Evolutionary conservation across 2,329 filamentous ascomycete species (phyloP).

Genomic region (Aureobasidium pullulans): DNA sequence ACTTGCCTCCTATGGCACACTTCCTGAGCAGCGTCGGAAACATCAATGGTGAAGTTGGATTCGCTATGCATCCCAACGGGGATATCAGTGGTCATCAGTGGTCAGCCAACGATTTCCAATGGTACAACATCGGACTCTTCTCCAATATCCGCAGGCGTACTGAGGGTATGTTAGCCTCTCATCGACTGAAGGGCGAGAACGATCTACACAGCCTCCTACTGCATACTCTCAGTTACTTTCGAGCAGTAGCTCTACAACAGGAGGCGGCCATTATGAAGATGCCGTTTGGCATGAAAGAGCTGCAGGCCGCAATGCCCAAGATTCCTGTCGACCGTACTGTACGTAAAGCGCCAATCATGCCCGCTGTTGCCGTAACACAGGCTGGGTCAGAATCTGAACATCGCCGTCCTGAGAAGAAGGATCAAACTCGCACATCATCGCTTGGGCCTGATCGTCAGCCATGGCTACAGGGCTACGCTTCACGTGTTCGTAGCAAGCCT

Average conservation of each 20-base stretch:
- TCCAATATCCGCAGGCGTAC: conserved; percentile 34
- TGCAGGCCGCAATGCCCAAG: conserved; percentile 22
- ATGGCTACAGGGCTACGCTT: neutral
- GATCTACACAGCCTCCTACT: conserved; percentile 26
- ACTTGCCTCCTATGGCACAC: conserved; percentile 34
- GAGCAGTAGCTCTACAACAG: conserved; percentile 34
- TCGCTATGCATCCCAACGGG: conserved; percentile 41
- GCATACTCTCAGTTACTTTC: conserved; percentile 36
- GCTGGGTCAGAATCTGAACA: neutral
- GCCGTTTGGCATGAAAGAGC: conserved; percentile 25
- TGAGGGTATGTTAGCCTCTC: conserved; percentile 37
- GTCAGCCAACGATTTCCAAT: conserved; percentile 32
- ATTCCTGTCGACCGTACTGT: neutral
- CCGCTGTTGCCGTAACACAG: neutral
- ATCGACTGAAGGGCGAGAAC: conserved; percentile 32
- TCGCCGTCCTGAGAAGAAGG: neutral
- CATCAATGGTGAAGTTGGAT: conserved; percentile 37
- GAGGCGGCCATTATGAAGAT: conserved; percentile 25
- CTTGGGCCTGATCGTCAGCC: neutral
- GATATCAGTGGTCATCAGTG: conserved; percentile 43
- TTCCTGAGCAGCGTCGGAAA: conserved; percentile 27
- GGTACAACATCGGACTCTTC: conserved; percentile 40
- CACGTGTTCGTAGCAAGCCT: neutral
- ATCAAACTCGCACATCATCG: neutral
- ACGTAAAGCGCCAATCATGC: neutral